These are phyloP conservation scores for Fusarium sp. DNA, from an alignment of 2,329 filamentous ascomycete genomes.

Conservation along the genomic window DNA sequence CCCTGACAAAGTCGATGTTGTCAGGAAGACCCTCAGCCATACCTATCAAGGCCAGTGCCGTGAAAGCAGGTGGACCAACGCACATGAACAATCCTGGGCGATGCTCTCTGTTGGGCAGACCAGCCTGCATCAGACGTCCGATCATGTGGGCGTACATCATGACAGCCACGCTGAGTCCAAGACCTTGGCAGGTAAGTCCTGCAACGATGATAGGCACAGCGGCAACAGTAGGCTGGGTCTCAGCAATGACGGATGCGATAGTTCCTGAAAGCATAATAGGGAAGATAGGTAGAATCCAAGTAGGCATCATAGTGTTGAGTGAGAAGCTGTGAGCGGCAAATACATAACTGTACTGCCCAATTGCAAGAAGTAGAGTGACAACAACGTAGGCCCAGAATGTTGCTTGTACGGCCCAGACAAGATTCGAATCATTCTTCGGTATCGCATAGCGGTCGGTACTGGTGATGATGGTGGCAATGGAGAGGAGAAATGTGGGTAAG, in stretches of 20 bases:
- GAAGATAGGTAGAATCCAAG: slow-evolving; percentile 82
- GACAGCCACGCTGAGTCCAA: slow-evolving; percentile 74
- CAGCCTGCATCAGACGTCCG: slow-evolving; percentile 74
- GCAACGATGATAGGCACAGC: slow-evolving; percentile 74
- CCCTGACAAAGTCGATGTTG: slow-evolving; percentile 59
- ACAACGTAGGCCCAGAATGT: slow-evolving; percentile 78
- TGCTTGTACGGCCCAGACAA: slow-evolving; percentile 70
- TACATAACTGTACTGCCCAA: slow-evolving; percentile 76
- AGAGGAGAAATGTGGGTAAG: slow-evolving; percentile 78
- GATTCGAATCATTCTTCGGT: slow-evolving; percentile 64
- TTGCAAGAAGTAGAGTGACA: slow-evolving; percentile 69
- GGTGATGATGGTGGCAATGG: slow-evolving; percentile 75
- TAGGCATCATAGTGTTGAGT: slow-evolving; percentile 77
- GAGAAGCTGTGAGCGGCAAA: slow-evolving; percentile 71
- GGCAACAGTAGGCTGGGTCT: slow-evolving; percentile 67
- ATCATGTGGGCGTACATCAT: slow-evolving; percentile 81
- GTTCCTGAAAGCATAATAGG: slow-evolving; percentile 80
- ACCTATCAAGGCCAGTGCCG: slow-evolving; percentile 75
- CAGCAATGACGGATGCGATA: slow-evolving; percentile 74
- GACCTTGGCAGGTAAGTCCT: slow-evolving; percentile 76
- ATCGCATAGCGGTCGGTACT: slow-evolving; percentile 75
- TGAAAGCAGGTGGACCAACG: slow-evolving; percentile 79
- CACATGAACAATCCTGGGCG: slow-evolving; percentile 80
- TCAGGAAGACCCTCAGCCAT: slow-evolving; percentile 65
- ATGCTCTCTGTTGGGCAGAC: slow-evolving; percentile 71